Evolutionary conservation across 2,329 filamentous ascomycete species (phyloP), one percentile per base, ranked within the genome.

Genomic region (Fusarium lateritium): DNA sequence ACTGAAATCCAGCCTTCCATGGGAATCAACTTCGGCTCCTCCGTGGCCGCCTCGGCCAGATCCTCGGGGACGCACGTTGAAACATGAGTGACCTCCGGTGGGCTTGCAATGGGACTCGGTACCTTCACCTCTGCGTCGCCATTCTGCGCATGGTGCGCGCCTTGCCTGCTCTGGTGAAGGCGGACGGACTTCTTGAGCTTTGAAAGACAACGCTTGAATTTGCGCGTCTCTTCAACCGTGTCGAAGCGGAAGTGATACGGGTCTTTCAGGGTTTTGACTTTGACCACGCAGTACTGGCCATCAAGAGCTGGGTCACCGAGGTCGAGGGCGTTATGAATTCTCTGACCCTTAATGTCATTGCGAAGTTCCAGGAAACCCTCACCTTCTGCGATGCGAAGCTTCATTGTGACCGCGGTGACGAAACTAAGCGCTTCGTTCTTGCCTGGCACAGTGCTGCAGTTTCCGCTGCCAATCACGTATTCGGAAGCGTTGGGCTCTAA

Each of bases 271-370:
- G 53, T 19, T 9, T 38, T 47, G 6, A 22, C 42, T 17, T 50
- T 53, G 17, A 79, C 22, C 1, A 40, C 46, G 43, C 77, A 79
- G 38, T 63, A 71, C 8, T 67, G 42, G 2, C 61, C 73, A 8
- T 72, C 60, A 5, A 74, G 51, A 7, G 55, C n/a, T 0, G 71
- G 70, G 1, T 49, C 17, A 1, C 72, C 57, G 0, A 79, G 53
- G 6, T 75, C 62, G 2, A 76, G 46, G 6, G 75, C 68, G 31
- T 71, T 39, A 15, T 76, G 66, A 6, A 58, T 21, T 13, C 55
- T 50, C 5, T 61, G n/a, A 1, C 62, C 49, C 44, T 73, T 59
- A 59, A 34, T 5, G 45, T 59, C 2, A 57, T 56, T 24, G 14
- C 19, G 28, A 39, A 79, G 43, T 2, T 66, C 49, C 6, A 78